Percentiles rank a stretch among this genome's conserved stretches.
phyloP scores from a whole-genome alignment of 768 basidiomycete genomes.

The Pisolithus marmoratus region DNA sequence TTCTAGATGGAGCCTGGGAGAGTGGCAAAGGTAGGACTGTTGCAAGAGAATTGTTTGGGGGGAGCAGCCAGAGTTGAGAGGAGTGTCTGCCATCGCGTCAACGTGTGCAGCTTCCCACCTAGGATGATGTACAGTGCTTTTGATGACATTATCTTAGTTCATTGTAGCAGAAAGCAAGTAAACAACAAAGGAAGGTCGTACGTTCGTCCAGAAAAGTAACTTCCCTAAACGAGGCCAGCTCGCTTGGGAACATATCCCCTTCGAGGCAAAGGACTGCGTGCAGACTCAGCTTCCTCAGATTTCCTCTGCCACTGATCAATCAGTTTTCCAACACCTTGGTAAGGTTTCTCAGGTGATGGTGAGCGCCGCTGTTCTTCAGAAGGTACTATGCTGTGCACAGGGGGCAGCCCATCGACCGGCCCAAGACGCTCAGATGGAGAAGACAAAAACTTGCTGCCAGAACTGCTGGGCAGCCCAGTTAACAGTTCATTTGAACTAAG shows the following conservation, averaged over 20 bases:
- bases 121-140: neutral
- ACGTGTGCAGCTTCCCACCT: neutral
- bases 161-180: neutral
- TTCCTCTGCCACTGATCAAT: constrained; percentile 89
- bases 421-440: constrained; percentile 10
- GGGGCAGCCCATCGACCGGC: constrained; percentile 23
- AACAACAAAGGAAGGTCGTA: neutral
- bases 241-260: constrained; percentile 38
- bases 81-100: too few relatives aligned
- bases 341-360: constrained; percentile 71
- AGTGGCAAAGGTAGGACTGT: constrained; percentile 45
- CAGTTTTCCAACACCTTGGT: constrained; percentile 76
- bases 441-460: constrained; percentile 18
- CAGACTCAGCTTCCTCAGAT: constrained; percentile 51
- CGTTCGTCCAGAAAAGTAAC: constrained; percentile 9
- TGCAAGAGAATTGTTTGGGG: constrained; percentile 41
- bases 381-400: constrained; percentile 8
- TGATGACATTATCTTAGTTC: constrained; percentile 4
- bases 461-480: constrained; percentile 16
- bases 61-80: constrained; percentile 1
- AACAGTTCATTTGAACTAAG: constrained; percentile 7
- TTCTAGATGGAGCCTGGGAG: constrained; percentile 41
- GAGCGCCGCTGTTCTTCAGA: constrained; percentile 35
- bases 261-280: constrained; percentile 29
- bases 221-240: constrained; percentile 27